Conservation (phyloP, 2,329 filamentous ascomycete species). For the Colletotrichum sp. region DNA sequence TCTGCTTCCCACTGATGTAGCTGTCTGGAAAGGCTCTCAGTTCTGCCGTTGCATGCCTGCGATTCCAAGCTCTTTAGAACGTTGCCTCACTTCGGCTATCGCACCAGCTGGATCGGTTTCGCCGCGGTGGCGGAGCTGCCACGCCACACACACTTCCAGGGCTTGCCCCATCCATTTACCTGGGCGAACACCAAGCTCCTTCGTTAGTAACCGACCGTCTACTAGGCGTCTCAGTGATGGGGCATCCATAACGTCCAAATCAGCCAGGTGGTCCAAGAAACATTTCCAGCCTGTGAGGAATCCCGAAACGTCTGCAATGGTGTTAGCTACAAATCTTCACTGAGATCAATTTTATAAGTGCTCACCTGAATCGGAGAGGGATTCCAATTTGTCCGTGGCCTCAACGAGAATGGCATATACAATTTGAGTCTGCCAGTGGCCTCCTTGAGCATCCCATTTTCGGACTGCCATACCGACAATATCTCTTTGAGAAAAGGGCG, state of each 20-base stretch:
- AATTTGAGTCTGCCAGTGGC: conserved; percentile 75
- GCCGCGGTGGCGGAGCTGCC: conserved; percentile 84
- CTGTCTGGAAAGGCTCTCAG: neutral
- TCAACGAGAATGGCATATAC: conserved; percentile 73
- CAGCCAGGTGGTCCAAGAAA: conserved; percentile 60
- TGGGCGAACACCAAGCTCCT: conserved; percentile 71
- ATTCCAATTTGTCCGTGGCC: conserved; percentile 46
- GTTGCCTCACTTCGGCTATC: conserved; percentile 62
- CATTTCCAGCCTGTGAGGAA: conserved; percentile 57
- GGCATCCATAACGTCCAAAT: conserved; percentile 62
- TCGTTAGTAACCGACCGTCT: conserved; percentile 76
- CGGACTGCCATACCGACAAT: conserved; percentile 77
- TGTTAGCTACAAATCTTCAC: neutral
- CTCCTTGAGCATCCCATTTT: conserved; percentile 66
- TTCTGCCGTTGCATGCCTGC: neutral
- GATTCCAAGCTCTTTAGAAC: conserved; percentile 58
- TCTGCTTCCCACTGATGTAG: neutral
- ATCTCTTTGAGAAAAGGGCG: conserved; percentile 60
- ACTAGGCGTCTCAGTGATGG: conserved; percentile 67
- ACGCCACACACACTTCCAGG: conserved; percentile 80
- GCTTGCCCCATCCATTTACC: conserved; percentile 87
- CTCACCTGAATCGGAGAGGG: conserved; percentile 8
- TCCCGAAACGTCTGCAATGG: conserved; percentile 43
- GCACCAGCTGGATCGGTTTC: conserved; percentile 63
- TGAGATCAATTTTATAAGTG: neutral